These are phyloP conservation scores for Aspergillus aculeatus DNA, from an alignment of 2,329 filamentous ascomycete genomes.

Conservation along the genomic window DNA sequence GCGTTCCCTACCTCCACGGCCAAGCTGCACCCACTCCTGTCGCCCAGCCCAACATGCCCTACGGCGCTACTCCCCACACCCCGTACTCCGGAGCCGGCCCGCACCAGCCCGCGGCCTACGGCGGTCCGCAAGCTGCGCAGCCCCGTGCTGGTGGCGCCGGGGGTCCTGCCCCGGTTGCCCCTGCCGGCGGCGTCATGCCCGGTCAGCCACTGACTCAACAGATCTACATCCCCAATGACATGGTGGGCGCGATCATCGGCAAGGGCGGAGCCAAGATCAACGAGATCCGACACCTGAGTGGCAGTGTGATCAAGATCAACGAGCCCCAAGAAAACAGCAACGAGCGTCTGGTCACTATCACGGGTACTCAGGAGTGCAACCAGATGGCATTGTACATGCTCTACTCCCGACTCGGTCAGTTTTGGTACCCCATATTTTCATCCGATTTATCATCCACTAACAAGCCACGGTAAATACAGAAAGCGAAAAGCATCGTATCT, in stretches of 20 bases:
- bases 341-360: conserved; percentile 94
- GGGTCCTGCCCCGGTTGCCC: conserved; percentile 63
- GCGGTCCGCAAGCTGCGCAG: conserved; percentile 58
- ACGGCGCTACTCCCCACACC: conserved; percentile 70
- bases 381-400: conserved; percentile 99
- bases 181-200: conserved; percentile 71
- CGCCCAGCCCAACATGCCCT: conserved; percentile 71
- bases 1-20: conserved; percentile 69
- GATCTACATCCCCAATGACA: conserved; percentile 98
- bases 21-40: conserved; percentile 55
- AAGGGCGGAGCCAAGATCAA: conserved; percentile 99
- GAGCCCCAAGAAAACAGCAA: conserved; percentile 99
- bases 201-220: conserved; percentile 91
- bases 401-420: conserved; percentile 86
- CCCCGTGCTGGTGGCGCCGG: conserved; percentile 67
- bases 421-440: neutral
- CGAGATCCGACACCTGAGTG: conserved; percentile 93
- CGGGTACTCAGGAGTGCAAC: conserved; percentile 96
- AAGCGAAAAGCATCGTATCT: conserved; percentile 74
- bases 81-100: conserved; percentile 78
- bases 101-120: conserved; percentile 70
- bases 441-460: conserved; percentile 8
- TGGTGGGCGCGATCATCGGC: conserved; percentile 98
- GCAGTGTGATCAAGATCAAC: conserved; percentile 99
- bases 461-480: conserved; percentile 49